These are phyloP conservation scores for Penicillium sp. DNA, from an alignment of 2,329 filamentous ascomycete genomes.

Conservation along the genomic window DNA sequence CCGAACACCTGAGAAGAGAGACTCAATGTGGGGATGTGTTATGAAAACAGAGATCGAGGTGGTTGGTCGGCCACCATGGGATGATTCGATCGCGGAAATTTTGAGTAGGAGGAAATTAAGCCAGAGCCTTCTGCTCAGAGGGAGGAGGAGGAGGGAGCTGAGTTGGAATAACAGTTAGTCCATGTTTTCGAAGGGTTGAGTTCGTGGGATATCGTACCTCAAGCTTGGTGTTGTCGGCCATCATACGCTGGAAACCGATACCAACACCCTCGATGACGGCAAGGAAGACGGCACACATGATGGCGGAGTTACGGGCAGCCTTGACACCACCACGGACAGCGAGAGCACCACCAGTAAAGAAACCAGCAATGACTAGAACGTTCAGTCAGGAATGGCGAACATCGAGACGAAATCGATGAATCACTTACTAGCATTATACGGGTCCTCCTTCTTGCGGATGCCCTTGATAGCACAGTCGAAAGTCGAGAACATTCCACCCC, in stretches of 20 bases:
- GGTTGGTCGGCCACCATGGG: slow-evolving; percentile 19
- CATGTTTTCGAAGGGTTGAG: background rate
- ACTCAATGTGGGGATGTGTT: slow-evolving; percentile 27
- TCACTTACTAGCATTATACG: slow-evolving; percentile 78
- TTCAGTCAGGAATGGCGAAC: background rate
- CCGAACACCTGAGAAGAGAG: slow-evolving; percentile 43
- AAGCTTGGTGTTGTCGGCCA: slow-evolving; percentile 82
- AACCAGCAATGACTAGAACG: slow-evolving; percentile 74
- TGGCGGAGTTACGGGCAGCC: slow-evolving; percentile 90
- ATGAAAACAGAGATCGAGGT: slow-evolving; percentile 22
- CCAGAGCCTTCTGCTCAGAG: slow-evolving; percentile 36
- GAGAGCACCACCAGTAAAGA: slow-evolving; percentile 90
- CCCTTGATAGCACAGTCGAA: slow-evolving; percentile 98
- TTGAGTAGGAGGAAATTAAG: slow-evolving; percentile 23
- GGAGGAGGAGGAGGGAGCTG: slow-evolving; percentile 40
- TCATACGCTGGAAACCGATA: slow-evolving; percentile 92
- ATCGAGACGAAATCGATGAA: slow-evolving; percentile 14
- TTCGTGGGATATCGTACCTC: slow-evolving; percentile 55
- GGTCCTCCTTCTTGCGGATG: slow-evolving; percentile 91
- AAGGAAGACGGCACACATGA: slow-evolving; percentile 89
- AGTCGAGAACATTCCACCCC: slow-evolving; percentile 93
- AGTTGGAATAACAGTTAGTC: background rate
- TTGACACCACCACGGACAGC: slow-evolving; percentile 89
- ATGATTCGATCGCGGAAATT: slow-evolving; percentile 12
- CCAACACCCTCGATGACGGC: slow-evolving; percentile 97